These are phyloP conservation scores for Lyophyllum atratum DNA, from an alignment of 768 basidiomycete genomes.

Conservation along the genomic window DNA sequence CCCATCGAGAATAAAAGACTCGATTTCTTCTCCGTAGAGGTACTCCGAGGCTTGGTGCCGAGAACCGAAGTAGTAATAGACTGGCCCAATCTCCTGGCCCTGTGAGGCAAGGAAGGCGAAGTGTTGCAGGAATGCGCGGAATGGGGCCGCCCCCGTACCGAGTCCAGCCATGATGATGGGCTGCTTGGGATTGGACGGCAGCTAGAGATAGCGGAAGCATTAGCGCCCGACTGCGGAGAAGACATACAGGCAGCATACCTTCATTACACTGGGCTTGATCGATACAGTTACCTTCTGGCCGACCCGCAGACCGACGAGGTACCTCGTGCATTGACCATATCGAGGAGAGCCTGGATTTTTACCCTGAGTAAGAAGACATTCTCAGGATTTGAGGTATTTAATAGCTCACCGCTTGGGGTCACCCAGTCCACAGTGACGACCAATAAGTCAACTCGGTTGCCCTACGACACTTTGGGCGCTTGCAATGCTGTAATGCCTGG, in stretches of 20 bases:
- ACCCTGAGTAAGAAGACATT: not conserved
- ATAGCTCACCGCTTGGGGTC: constrained; percentile 74
- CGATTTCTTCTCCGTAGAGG: constrained; percentile 95
- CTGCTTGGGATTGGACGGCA: constrained; percentile 81
- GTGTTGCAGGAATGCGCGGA: constrained; percentile 98
- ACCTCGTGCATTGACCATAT: constrained; percentile 96
- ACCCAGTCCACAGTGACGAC: constrained; percentile 97
- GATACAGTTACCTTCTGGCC: constrained; percentile 97
- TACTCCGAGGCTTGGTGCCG: constrained; percentile 95
- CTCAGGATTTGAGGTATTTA: not conserved
- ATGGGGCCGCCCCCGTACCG: constrained; percentile 97
- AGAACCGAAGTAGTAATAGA: constrained; percentile 98
- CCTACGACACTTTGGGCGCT: constrained; percentile 94
- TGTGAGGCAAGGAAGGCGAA: constrained; percentile 80
- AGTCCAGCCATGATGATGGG: constrained; percentile 99
- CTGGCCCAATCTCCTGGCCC: constrained; percentile 82
- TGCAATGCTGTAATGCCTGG: constrained; percentile 97
- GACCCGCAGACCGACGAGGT: constrained; percentile 78
- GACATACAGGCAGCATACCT: constrained; percentile 48
- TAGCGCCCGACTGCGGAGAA: constrained; percentile 5
- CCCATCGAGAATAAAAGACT: constrained; percentile 85
- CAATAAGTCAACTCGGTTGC: constrained; percentile 90
- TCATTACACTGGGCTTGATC: constrained; percentile 99
- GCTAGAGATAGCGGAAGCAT: constrained; percentile 38
- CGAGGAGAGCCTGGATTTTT: constrained; percentile 59